Base-by-base conservation (phyloP, 2,329 filamentous ascomycete species). In the Aspergillus versicolor region DNA sequence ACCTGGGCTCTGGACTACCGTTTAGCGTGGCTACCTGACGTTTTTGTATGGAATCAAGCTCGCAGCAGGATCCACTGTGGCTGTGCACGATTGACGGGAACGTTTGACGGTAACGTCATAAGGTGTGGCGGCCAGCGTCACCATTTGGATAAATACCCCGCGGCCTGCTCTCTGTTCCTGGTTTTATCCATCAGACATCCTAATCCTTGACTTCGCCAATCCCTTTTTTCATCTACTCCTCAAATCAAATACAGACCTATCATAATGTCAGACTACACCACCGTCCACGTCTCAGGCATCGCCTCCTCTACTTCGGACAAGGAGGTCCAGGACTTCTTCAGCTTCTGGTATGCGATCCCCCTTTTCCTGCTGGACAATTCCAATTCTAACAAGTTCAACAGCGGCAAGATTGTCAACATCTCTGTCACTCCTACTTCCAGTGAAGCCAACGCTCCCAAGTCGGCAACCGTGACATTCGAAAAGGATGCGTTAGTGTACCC, bases 251-350 rank as follows among this genome's bases (percentile, higher is more conserved):
- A 5, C 34, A 17, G 38, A 34, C 19, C n/a, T n/a, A 30, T 37
- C 73, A 81, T 63, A 54, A 87, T 87, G 84, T 78, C 83, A 68
- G 73, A 65, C 52, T 65, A 77, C 67, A 84, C 79, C 68, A 93
- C 89, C 50, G 91, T 97, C 63, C 81, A 92, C 79, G 92, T 97
- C 70, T 89, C 90, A 79, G 92, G 94, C 80, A 96, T 99, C 78
- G 87, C 90, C 66, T 74, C 81, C 61, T 79, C 88, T 73, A 97
- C 93, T 56, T 86, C 84, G 65, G 92, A 99, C 77, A 88, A 92
- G 79, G 92, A 97, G 78, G 87, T 99, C 68, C 87, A 86, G 71
- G 92, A 96, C 73, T 99, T 99, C 83, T 99, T 99, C 83, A 94
- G 89, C 81, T 97, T 97, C 77, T 88, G 85, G 91, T 93, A 83